Conservation (phyloP, 2,329 filamentous ascomycete genomes). For the Blastomyces percursus region DNA sequence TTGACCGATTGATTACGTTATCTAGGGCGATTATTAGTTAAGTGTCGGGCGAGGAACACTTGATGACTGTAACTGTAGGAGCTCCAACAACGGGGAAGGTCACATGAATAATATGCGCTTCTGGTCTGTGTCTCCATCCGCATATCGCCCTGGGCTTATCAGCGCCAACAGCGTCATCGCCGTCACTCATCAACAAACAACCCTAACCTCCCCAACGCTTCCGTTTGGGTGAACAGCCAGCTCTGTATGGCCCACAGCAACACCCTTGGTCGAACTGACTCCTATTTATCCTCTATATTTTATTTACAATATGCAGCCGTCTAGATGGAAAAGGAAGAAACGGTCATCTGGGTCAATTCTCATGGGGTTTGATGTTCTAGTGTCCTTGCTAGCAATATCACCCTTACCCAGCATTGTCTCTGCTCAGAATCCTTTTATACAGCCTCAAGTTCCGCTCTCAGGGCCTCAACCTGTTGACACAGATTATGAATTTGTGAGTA, state of each 20-base stretch:
- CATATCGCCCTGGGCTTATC: neutral
- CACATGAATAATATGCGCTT: constrained; percentile 1
- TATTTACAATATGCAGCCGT: constrained; percentile 2
- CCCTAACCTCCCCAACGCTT: neutral
- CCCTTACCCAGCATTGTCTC: constrained; percentile 19
- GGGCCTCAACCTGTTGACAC: constrained; percentile 16
- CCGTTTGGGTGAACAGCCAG: neutral
- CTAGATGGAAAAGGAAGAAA: constrained; percentile 7
- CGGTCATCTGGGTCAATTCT: neutral
- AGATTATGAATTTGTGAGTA: constrained; percentile 30
- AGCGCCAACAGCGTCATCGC: neutral
- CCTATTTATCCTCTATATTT: neutral
- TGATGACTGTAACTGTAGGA: too few species aligned
- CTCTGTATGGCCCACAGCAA: neutral
- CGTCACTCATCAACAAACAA: too few species aligned
- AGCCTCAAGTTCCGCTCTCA: constrained; percentile 25
- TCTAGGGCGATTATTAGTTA: too few species aligned
- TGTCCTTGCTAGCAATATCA: neutral
- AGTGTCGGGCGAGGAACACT: too few species aligned
- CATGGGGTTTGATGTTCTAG: neutral
- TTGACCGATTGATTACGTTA: too few species aligned
- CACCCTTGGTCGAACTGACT: neutral
- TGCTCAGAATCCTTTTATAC: constrained; percentile 21
- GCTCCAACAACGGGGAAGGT: neutral
- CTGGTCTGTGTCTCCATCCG: neutral